A percentile compares a stretch with the other conserved stretches of the same genome.
Evolutionary conservation across 208 protist species (phyloP).

Genomic region (Blastocrithidia nonstop): DNA sequence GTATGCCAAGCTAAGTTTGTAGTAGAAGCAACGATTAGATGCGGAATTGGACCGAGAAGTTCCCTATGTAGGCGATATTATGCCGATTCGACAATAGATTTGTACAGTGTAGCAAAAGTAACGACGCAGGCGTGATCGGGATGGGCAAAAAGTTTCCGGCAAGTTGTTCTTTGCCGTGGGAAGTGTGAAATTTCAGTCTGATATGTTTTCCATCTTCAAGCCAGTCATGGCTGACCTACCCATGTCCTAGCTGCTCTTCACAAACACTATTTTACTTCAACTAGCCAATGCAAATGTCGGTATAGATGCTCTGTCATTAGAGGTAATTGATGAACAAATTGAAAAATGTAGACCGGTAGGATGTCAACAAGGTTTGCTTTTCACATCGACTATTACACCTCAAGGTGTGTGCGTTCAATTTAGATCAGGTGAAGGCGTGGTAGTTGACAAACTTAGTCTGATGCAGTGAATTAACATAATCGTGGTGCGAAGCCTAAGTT

Average conservation of each 20-base stretch:
- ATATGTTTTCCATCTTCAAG: constrained; percentile 81
- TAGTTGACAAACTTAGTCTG: constrained; percentile 25
- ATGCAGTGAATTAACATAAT: constrained; percentile 65
- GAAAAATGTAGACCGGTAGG: constrained; percentile 50
- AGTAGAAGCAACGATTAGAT: constrained; percentile 12
- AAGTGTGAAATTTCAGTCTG: constrained; percentile 63
- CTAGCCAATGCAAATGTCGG: constrained; percentile 45
- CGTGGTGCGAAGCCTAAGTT: constrained; percentile 54
- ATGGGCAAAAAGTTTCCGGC: constrained; percentile 50
- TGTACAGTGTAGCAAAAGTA: constrained; percentile 33
- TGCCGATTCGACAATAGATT: constrained; percentile 59
- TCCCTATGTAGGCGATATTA: constrained; percentile 61
- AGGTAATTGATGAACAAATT: constrained; percentile 23
- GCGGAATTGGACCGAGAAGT: constrained; percentile 61
- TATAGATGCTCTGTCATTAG: constrained; percentile 44
- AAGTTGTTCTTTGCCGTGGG: constrained; percentile 46
- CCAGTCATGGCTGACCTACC: constrained; percentile 32
- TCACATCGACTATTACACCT: constrained; percentile 10
- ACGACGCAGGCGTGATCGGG: constrained; percentile 46
- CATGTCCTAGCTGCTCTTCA: constrained; percentile 51
- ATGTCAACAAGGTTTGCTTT: constrained; percentile 30
- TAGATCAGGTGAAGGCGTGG: constrained; percentile 10
- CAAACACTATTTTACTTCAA: constrained; percentile 53
- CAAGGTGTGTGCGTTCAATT: constrained; percentile 38
- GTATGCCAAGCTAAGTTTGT: constrained; percentile 10